Evolutionary conservation across 345 rosid genomes (phyloP), one percentile per base, ranked within the genome.

Genomic region (Chamaenerion angustifolium): DNA sequence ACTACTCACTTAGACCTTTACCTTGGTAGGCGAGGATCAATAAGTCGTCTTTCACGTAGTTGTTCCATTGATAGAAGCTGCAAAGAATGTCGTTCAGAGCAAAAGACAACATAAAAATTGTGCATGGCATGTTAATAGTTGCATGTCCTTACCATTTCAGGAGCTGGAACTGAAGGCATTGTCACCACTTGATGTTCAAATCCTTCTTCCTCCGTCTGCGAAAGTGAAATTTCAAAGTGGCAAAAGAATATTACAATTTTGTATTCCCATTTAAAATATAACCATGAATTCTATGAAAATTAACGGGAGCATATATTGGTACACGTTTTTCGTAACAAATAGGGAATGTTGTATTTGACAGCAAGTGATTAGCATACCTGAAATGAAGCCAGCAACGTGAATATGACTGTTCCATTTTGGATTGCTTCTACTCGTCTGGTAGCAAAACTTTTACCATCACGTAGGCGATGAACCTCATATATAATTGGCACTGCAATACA

Each of bases 391-490:
- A 85, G 16, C 75, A 92, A 65, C 14, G 78, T 82, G 79, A 92
- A 92, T 56, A 84, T 55, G 42, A 80, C 50, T n/a, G 69, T 77
- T 63, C 99, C 96, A 58, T 81, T 85, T 51, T 88, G 99, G 62
- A 88, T 56, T 42, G 99, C 99, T 67, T 88, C 85, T 60, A 88
- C 99, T 67, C 75, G 72, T 57, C 99, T 73, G 52, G 94, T 82
- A 42, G 96, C 95, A 70, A 92, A 92, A 70, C 67, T 84, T 65
- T 75, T 84, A 44, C 96, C 99, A 65, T 92, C 95, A 31, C 95
- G 95, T 66, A 92, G 55, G 12, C 95, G 90, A 46, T 76, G 73
- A 64, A 82, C 96, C 64, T 73, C 61, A 56, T 88, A 85, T 41
- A 82, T 65, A 61, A 84, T 82, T 56, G 98, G 98, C 47, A 82